These are phyloP conservation scores for Corchorus olitorius DNA, from an alignment of 345 rosid species.

Conservation along the genomic window DNA sequence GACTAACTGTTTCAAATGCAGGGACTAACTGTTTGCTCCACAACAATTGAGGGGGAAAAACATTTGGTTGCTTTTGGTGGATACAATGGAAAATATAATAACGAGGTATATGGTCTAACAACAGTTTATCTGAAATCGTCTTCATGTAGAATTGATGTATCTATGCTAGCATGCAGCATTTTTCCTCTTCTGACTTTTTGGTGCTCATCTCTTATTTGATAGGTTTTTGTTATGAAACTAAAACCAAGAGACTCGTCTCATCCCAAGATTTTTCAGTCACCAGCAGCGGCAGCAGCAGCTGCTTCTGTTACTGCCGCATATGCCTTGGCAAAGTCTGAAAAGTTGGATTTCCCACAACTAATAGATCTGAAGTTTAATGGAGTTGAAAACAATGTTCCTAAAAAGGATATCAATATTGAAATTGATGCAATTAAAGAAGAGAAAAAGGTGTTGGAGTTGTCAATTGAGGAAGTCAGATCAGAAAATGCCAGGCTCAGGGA, in stretches of 20 bases:
- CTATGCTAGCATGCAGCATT: neutral
- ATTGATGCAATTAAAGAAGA: conserved; percentile 68
- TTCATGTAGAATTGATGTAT: neutral
- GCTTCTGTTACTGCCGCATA: conserved; percentile 98
- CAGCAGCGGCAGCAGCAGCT: conserved; percentile 98
- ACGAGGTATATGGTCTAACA: conserved; percentile 55
- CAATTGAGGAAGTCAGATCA: conserved; percentile 54
- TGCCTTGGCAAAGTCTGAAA: conserved; percentile 87
- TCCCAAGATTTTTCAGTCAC: conserved; percentile 86
- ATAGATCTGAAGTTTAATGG: conserved; percentile 42
- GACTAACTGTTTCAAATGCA: conserved; percentile 74
- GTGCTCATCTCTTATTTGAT: conserved; percentile 11
- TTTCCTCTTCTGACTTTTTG: neutral
- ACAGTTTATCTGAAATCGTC: neutral
- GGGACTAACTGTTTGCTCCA: conserved; percentile 91
- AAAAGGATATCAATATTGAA: conserved; percentile 44
- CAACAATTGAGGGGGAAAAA: conserved; percentile 60
- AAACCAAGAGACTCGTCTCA: conserved; percentile 62
- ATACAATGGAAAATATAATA: conserved; percentile 91
- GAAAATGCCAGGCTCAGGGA: conserved; percentile 66
- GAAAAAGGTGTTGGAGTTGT: conserved; percentile 56
- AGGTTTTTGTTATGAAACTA: conserved; percentile 85
- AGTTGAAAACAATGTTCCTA: conserved; percentile 33
- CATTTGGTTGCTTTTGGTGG: conserved; percentile 96
- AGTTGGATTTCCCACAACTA: conserved; percentile 50